These are phyloP conservation scores for Suillus ampliporus DNA, from an alignment of 768 basidiomycete species.

Conservation along the genomic window DNA sequence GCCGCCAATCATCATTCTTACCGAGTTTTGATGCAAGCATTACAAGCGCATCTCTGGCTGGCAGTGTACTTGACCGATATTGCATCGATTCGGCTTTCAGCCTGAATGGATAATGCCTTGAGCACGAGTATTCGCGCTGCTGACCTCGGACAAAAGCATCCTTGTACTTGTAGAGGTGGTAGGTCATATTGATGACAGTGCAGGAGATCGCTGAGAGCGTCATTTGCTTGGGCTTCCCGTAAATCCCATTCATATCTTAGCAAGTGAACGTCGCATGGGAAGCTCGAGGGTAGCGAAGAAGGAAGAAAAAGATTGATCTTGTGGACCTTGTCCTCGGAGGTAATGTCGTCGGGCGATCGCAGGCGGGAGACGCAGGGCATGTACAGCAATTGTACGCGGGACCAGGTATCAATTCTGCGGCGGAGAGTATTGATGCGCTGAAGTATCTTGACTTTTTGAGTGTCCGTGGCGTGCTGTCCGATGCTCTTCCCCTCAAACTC, in stretches of 20 bases:
- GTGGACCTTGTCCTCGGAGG: not conserved
- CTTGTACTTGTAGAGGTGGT: constrained; percentile 6
- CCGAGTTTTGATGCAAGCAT: not conserved
- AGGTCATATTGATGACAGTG: constrained; percentile 1
- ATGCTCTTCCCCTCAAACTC: not conserved
- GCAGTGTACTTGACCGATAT: not conserved
- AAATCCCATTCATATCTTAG: too few relatives aligned
- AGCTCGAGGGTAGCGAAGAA: not conserved
- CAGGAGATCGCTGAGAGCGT: not conserved
- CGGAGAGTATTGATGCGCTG: not conserved
- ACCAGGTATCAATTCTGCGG: not conserved
- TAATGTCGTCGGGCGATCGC: not conserved
- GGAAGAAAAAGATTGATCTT: constrained; percentile 2
- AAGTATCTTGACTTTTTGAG: not conserved
- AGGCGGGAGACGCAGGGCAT: not conserved
- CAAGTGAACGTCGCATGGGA: not conserved
- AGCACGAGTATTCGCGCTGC: not conserved
- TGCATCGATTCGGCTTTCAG: not conserved
- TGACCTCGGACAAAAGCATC: not conserved
- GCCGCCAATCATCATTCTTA: not conserved
- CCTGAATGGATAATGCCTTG: not conserved
- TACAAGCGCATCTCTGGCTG: not conserved
- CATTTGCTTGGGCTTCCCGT: too few relatives aligned
- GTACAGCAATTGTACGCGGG: not conserved
- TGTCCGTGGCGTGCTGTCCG: not conserved